Evolutionary conservation across 75 land plant species (phyloP), one percentile per base, ranked within the genome.

Genomic region (Cryptomeria japonica): DNA sequence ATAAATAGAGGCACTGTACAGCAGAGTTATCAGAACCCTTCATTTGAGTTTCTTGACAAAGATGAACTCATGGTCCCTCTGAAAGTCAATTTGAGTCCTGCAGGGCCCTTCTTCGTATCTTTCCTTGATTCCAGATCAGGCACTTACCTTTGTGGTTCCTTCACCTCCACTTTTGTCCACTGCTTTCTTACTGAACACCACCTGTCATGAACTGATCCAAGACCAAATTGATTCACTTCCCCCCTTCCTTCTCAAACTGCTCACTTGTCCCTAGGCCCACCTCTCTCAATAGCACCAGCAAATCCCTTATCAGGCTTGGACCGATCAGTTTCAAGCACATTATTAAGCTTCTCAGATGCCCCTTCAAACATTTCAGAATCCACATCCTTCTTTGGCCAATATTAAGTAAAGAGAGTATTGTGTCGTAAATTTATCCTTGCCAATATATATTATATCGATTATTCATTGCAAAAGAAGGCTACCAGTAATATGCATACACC

Each of bases 181-280:
- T 31, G 97, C 94, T 85, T 96, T 97, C 92, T 95, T 98, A n/a
- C 99, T 89, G 95, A 92, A 94, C 97, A 89, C 95, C 97, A 86
- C 97, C 99, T 49, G 95, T 97, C 92, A 97, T 95, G 91, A 96
- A 98, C 94, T 91, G 93, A 86, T 97, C 95, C 86, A 97, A n/a
- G 82, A 51, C 99, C 99, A 84, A 98, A 98, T 6, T 97, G 99
- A 97, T 98, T 99, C 32, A 92, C 94, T 85, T 97, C 99, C 76
- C 94, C 97, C 39, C 93, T 37, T 92, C 93, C 86, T 93, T 92
- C 87, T 96, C 97, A 93, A 96, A 97, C 90, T 98, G 99, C 38
- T 97, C 99, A 97, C 87, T 93, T 89, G 31, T 97, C 99, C 85
- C 99, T 94, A 56, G 95, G 95, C 25, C 95, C 97, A 2, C 89